These are phyloP conservation scores for Trichophyton verrucosum DNA, from an alignment of 2,329 filamentous ascomycete genomes.

Conservation along the genomic window DNA sequence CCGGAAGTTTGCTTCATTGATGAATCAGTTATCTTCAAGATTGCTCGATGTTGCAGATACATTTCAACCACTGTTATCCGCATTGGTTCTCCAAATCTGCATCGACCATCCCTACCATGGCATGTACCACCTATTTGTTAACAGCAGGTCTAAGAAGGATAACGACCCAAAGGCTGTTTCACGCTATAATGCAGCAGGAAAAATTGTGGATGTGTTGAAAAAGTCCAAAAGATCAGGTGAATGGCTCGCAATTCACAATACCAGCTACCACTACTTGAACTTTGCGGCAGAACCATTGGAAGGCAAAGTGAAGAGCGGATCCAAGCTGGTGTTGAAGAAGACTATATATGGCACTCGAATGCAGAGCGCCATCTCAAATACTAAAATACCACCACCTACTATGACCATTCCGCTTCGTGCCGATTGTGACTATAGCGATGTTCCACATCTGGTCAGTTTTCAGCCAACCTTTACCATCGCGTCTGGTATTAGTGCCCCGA, in stretches of 20 bases:
- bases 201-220: conserved; percentile 51
- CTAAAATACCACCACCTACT: conserved; percentile 74
- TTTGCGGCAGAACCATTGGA: conserved; percentile 39
- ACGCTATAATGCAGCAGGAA: conserved; percentile 59
- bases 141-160: conserved; percentile 52
- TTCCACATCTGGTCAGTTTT: conserved; percentile 64
- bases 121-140: conserved; percentile 92
- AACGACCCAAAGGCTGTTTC: conserved; percentile 64
- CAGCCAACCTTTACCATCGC: conserved; percentile 71
- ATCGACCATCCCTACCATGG: conserved; percentile 90
- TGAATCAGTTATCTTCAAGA: conserved; percentile 95
- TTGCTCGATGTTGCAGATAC: conserved; percentile 55
- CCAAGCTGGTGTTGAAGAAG: conserved; percentile 52
- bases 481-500: conserved; percentile 80
- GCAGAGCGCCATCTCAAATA: conserved; percentile 48
- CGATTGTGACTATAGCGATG: conserved; percentile 59
- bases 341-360: conserved; percentile 52
- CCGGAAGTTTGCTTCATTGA: conserved; percentile 79
- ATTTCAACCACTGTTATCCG: conserved; percentile 66
- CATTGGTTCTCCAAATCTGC: conserved; percentile 71
- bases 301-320: conserved; percentile 53
- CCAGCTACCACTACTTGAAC: conserved; percentile 52
- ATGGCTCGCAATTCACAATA: conserved; percentile 62
- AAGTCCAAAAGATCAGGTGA: conserved; percentile 38
- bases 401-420: conserved; percentile 66